phyloP scores from a whole-genome alignment of 208 protist genomes.

The Naegleria fowleri region DNA sequence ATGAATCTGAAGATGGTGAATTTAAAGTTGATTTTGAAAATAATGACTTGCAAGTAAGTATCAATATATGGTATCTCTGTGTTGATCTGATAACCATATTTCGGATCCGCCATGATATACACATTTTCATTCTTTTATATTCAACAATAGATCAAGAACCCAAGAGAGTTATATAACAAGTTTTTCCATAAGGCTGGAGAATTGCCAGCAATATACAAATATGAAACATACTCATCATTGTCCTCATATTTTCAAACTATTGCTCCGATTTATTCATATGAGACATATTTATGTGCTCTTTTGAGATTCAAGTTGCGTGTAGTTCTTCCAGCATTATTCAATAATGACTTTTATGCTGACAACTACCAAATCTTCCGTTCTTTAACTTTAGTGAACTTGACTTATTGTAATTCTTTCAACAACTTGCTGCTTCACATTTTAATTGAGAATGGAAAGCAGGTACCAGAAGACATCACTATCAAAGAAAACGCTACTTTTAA shows the following conservation, averaged over 20 bases:
- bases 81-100: too few species aligned
- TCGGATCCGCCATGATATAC: too few species aligned
- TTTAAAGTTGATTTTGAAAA: too few species aligned
- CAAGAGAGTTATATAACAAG: too few species aligned
- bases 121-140: too few species aligned
- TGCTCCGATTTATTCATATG: background rate
- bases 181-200: too few species aligned
- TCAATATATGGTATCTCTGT: too few species aligned
- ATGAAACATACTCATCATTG: background rate
- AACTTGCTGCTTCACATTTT: background rate
- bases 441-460: background rate
- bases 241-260: background rate
- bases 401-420: background rate
- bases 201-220: too few species aligned
- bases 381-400: background rate
- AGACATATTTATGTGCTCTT: background rate
- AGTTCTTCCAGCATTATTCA: background rate
- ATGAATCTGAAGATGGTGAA: too few species aligned
- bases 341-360: background rate
- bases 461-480: background rate
- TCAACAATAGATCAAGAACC: too few species aligned
- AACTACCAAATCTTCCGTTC: background rate
- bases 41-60: too few species aligned
- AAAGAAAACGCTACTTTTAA: background rate
- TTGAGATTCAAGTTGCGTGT: background rate